phyloP scores from a whole-genome alignment of 306 rosid genomes.

The Inga laurina region DNA sequence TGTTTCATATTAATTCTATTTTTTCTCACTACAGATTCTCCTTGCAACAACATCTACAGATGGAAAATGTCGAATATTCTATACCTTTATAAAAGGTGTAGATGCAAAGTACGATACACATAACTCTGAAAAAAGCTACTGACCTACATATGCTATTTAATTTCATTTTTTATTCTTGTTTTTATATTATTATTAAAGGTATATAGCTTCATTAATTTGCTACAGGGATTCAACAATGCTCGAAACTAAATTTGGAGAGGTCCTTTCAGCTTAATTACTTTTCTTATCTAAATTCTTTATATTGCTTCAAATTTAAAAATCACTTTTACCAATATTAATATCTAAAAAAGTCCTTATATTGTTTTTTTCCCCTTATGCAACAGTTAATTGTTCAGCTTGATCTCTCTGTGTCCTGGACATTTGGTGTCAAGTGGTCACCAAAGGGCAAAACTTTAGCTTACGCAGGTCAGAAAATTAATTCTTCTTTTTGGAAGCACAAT shows the following conservation, averaged over 20 bases:
- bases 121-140: conserved; percentile 13
- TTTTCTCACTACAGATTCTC: conserved; percentile 62
- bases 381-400: conserved; percentile 93
- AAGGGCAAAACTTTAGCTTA: conserved; percentile 94
- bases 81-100: conserved; percentile 90
- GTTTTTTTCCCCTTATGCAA: conserved; percentile 21
- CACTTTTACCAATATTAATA: no score
- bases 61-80: conserved; percentile 89
- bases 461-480: conserved; percentile 70
- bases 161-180: conserved; percentile 17
- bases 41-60: conserved; percentile 96
- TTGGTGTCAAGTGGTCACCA: conserved; percentile 98
- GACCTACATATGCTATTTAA: not conserved
- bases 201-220: conserved; percentile 39
- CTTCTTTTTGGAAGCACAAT: conserved; percentile 24
- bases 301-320: not conserved
- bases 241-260: conserved; percentile 97
- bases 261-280: conserved; percentile 38
- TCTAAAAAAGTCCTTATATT: no score
- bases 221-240: conserved; percentile 82
- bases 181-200: conserved; percentile 27
- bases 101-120: conserved; percentile 75
- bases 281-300: conserved; percentile 22
- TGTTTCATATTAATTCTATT: conserved; percentile 11
- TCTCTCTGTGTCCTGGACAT: conserved; percentile 89